Evolutionary conservation across 805 yeast species (phyloP).

Genomic region (Lachancea lanzarotensis): DNA sequence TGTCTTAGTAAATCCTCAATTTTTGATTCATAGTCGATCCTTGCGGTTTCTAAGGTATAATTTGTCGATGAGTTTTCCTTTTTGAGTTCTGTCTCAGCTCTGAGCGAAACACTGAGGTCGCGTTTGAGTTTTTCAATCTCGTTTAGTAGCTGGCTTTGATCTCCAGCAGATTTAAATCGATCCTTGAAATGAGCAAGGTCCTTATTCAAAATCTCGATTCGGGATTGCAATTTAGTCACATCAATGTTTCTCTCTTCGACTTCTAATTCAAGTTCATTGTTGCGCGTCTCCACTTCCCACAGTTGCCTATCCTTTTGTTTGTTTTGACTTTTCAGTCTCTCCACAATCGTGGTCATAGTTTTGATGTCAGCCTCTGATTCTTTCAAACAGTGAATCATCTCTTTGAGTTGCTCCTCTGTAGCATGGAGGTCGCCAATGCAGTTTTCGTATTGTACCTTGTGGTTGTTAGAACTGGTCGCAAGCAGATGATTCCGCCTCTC

Average conservation of each 20-base stretch:
- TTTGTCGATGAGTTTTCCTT: conserved; percentile 58
- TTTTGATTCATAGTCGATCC: conserved; percentile 34
- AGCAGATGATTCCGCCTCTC: conserved; percentile 52
- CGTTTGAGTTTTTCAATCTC: conserved; percentile 50
- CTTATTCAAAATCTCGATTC: conserved; percentile 46
- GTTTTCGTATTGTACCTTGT: conserved; percentile 66
- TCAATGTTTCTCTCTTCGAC: conserved; percentile 52
- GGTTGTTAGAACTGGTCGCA: conserved; percentile 48
- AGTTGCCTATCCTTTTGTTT: conserved; percentile 48
- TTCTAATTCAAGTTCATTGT: conserved; percentile 46
- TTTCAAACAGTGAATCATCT: conserved; percentile 41
- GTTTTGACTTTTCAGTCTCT: conserved; percentile 45
- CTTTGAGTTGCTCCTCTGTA: conserved; percentile 64
- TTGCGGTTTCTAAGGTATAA: conserved; percentile 52
- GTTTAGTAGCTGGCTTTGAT: conserved; percentile 39
- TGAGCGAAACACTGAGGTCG: conserved; percentile 48
- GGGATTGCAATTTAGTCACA: conserved; percentile 42
- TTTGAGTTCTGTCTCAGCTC: conserved; percentile 58
- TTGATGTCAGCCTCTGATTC: conserved; percentile 48
- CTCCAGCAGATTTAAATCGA: conserved; percentile 36
- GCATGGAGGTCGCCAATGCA: conserved; percentile 66
- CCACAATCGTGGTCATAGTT: conserved; percentile 46
- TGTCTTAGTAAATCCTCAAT: conserved; percentile 37
- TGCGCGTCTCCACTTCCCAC: conserved; percentile 46
- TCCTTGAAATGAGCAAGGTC: conserved; percentile 48